Base-by-base conservation (phyloP, 202 grass and related monocot species). In the Panicum hallii region DNA sequence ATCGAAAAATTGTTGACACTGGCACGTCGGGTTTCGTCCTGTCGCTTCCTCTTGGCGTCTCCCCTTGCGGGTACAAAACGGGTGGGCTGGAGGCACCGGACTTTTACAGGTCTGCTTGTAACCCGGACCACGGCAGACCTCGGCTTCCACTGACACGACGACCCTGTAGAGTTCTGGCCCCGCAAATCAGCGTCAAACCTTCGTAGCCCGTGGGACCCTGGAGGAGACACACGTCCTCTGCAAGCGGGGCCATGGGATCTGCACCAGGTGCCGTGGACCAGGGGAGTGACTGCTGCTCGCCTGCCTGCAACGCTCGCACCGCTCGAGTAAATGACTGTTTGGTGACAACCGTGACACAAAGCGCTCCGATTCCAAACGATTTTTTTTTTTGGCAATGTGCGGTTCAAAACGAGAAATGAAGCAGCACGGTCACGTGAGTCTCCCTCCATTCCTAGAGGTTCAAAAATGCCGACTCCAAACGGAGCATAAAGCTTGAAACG, bases 301-400 rank as follows among this genome's bases (percentile, higher is more conserved):
- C 38, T 58, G 9, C 34, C 55, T 57, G 30, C 55, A 73, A 40
- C 78, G 48, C 19, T 30, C 28, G 22, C 78, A 17, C 83, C 72
- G 83, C 88, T 30, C 40, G 11, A 86, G 78, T 82, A 72, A 89
- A 78, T 78, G 78, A 40, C 9, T 15, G 67, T 3, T 3, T 17
- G 60, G 40, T 30, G 26, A 41, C 2, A 36, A 67, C 19, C 63
- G 11, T 78, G 50, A 49, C 19, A 10, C 63, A 48, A 78, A 63
- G 15, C 75, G 75, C 74, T 77, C 75, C 75, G 8, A 4, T 22
- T 32, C 22, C 55, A 12, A 20, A 19, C 7, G 0, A 19, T 61
- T 15, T 5, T 16, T 36, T 4, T 15, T 3, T 63, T 8, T 11
- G 2, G 6, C 20, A 56, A 1, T 75, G 62, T 36, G 12, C 62